Conservation (phyloP, 192 early-diverging fungal species). For the Radiomyces spectabilis region DNA sequence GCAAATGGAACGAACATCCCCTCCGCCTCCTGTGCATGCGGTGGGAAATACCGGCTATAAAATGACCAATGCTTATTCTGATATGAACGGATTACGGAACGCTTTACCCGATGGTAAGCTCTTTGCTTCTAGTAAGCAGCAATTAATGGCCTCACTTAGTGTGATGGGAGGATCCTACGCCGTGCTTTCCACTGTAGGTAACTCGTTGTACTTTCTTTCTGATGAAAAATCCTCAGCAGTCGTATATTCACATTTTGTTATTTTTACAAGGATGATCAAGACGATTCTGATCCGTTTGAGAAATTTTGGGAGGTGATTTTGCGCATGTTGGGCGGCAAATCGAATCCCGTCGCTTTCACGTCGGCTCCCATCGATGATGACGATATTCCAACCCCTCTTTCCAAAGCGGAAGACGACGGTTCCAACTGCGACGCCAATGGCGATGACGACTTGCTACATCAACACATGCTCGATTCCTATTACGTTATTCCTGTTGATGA, state of each 20-base stretch:
- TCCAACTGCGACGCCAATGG: neutral
- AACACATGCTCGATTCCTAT: slow-evolving; percentile 46
- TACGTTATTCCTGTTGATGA: slow-evolving; percentile 35
- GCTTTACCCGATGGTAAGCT: neutral
- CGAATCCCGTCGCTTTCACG: slow-evolving; percentile 57
- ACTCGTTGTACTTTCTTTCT: too few relatives aligned
- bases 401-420: neutral
- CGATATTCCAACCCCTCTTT: slow-evolving; percentile 19
- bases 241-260: neutral
- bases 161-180: slow-evolving; percentile 26
- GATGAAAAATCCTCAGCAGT: neutral
- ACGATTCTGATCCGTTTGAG: slow-evolving; percentile 78
- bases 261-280: slow-evolving; percentile 29
- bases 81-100: slow-evolving; percentile 6
- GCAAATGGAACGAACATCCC: neutral
- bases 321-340: slow-evolving; percentile 62
- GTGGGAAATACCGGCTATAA: neutral
- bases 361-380: slow-evolving; percentile 42
- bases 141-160: neutral
- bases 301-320: slow-evolving; percentile 77
- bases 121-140: neutral
- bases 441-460: slow-evolving; percentile 16
- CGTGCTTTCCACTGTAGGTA: slow-evolving; percentile 7
- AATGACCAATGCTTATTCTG: neutral
- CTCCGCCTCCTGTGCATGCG: slow-evolving; percentile 7